Conservation (phyloP, 345 rosid species). For the Murraya paniculata region DNA sequence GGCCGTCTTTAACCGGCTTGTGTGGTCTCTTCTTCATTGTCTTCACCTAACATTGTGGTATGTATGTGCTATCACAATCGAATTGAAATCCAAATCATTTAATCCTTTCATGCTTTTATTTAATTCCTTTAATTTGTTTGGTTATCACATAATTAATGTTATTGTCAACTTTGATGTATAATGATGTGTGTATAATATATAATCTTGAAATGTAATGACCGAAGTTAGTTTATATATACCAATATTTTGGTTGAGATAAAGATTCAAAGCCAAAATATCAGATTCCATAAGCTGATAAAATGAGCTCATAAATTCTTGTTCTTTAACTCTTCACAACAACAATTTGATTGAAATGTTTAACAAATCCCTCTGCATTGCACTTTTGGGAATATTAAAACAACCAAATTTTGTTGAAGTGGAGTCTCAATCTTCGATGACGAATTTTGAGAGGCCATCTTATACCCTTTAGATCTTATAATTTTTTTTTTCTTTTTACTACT, state of each 20-base stretch:
- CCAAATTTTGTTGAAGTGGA: no score
- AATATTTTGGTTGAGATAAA: not conserved
- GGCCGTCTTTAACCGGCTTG: constrained; percentile 48
- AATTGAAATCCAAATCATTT: not conserved
- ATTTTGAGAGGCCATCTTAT: no score
- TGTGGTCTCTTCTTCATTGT: constrained; percentile 26
- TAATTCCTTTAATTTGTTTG: not conserved
- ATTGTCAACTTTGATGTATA: not conserved
- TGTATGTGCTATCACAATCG: constrained; percentile 14
- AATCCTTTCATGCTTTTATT: not conserved
- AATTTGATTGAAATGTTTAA: not conserved
- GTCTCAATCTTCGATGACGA: no score
- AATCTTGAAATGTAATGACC: not conserved
- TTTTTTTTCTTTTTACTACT: no score
- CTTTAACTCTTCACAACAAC: no score
- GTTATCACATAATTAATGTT: not conserved
- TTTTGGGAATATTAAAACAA: not conserved
- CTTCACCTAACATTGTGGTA: constrained; percentile 12
- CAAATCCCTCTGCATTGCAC: not conserved
- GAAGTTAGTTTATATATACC: no score
- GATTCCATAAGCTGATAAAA: not conserved
- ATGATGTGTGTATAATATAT: not conserved
- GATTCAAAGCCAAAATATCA: not conserved
- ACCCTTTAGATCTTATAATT: no score
- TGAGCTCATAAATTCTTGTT: not conserved